Conservation (phyloP, 2,329 filamentous ascomycete genomes). For the Teratosphaeria gauchensis region DNA sequence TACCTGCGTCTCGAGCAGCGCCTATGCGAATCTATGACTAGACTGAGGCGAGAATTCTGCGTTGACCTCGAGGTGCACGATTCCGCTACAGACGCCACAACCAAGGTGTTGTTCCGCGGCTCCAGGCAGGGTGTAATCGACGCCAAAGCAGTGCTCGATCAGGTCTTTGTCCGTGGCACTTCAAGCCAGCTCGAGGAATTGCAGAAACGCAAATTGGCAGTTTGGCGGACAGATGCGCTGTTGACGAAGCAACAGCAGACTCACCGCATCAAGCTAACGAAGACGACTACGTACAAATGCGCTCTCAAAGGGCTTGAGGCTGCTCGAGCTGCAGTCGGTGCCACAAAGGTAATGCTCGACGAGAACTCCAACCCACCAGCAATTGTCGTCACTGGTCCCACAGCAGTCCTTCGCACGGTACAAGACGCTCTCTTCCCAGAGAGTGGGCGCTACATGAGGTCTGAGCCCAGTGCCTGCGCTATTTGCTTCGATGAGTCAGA, state of each 20-base stretch:
- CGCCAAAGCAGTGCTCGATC: constrained; percentile 1
- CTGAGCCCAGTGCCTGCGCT: not conserved
- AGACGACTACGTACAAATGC: constrained; percentile 1
- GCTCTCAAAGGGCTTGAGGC: not conserved
- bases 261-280: constrained; percentile 6
- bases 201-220: not conserved
- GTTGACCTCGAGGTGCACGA: not conserved
- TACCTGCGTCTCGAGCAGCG: not conserved
- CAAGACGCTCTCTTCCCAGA: constrained; percentile 2
- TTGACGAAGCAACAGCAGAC: not conserved
- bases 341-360: constrained; percentile 1
- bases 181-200: not conserved
- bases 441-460: not conserved
- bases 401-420: constrained; percentile 2
- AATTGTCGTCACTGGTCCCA: not conserved
- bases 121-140: not conserved
- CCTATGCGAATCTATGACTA: not conserved
- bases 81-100: not conserved
- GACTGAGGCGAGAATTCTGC: not conserved
- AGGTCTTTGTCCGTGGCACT: not conserved
- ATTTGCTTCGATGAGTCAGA: constrained; percentile 2
- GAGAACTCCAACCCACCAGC: constrained; percentile 2
- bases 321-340: constrained; percentile 1
- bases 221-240: not conserved
- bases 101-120: not conserved